These are phyloP conservation scores for Plectosphaerella sp. DNA, from an alignment of 2,329 filamentous ascomycete species.

Conservation along the genomic window DNA sequence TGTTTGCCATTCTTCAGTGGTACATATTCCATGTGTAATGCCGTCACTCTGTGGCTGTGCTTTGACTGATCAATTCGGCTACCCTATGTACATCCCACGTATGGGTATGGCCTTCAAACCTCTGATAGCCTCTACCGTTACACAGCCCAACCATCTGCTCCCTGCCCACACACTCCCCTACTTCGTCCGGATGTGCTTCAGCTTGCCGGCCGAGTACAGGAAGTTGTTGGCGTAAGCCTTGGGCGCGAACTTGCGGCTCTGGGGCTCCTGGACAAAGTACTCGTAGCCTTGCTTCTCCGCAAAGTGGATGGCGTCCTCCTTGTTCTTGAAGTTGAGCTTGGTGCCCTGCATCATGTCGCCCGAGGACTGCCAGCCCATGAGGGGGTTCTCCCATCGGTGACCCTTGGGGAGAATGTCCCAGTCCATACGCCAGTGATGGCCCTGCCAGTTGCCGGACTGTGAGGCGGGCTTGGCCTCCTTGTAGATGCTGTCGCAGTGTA, in stretches of 20 bases:
- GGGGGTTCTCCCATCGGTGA: constrained; percentile 94
- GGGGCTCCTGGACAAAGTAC: constrained; percentile 97
- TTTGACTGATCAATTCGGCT: neutral
- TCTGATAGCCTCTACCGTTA: constrained; percentile 20
- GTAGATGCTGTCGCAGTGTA: constrained; percentile 66
- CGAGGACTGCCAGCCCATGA: constrained; percentile 98
- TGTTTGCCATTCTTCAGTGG: too few relatives aligned
- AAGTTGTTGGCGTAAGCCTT: constrained; percentile 99
- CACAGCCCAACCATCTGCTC: neutral
- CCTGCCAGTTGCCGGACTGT: constrained; percentile 85
- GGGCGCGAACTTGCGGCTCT: constrained; percentile 76
- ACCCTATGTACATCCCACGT: neutral
- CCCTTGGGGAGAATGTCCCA: constrained; percentile 93
- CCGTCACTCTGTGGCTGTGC: neutral
- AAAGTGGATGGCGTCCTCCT: constrained; percentile 92
- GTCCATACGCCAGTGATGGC: constrained; percentile 91
- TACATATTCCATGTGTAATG: neutral
- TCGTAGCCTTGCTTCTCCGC: constrained; percentile 99
- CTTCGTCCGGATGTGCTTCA: constrained; percentile 84
- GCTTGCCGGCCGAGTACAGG: constrained; percentile 74
- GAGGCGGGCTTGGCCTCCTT: constrained; percentile 89
- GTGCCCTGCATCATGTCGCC: constrained; percentile 94
- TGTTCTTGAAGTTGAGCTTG: constrained; percentile 80
- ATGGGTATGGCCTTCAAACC: neutral
- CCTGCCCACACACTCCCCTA: constrained; percentile 35